phyloP scores from a whole-genome alignment of 1,284 basidiomycete species.

The Apiotrichum akiyoshidainum region DNA sequence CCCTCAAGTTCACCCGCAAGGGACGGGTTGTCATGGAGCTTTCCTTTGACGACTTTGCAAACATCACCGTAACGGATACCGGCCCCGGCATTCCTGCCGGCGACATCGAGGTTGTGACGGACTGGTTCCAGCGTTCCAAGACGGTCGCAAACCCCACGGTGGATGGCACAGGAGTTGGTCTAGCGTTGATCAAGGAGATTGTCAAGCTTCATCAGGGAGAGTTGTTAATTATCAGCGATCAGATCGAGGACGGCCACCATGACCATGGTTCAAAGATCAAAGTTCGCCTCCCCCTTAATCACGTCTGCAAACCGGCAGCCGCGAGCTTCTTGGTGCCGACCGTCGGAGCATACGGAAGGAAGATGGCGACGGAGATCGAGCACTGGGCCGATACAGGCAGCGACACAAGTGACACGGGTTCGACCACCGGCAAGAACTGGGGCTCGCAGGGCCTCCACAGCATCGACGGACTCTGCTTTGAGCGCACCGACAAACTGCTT shows the following conservation, averaged over 20 bases:
- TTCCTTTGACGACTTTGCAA: conserved; percentile 22
- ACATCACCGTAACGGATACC: conserved; percentile 40
- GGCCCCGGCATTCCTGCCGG: conserved; percentile 42
- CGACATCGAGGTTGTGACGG: conserved; percentile 20
- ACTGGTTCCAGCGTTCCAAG: conserved; percentile 21
- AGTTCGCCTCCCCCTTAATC: conserved; percentile 18
- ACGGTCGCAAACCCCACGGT: neutral
- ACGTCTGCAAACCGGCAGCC: neutral
- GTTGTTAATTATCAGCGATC: conserved; percentile 33
- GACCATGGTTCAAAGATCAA: conserved; percentile 18
- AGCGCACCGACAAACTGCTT: conserved; percentile 30
- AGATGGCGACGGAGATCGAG: conserved; percentile 2
- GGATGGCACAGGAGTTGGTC: conserved; percentile 19
- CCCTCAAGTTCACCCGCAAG: conserved; percentile 30
- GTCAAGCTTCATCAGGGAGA: conserved; percentile 51
- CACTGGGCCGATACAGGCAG: no score
- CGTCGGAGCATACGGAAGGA: conserved; percentile 11
- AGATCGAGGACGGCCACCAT: neutral
- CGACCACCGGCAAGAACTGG: neutral
- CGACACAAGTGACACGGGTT: neutral
- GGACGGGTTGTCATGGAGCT: conserved; percentile 24
- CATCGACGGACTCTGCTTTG: conserved; percentile 22
- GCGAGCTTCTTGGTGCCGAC: no score
- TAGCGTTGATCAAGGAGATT: conserved; percentile 42
- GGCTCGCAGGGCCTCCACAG: neutral